Evolutionary conservation across 129 eudicot species (phyloP), one percentile per base, ranked within the genome.

Genomic region (Scalesia atractyloides): DNA sequence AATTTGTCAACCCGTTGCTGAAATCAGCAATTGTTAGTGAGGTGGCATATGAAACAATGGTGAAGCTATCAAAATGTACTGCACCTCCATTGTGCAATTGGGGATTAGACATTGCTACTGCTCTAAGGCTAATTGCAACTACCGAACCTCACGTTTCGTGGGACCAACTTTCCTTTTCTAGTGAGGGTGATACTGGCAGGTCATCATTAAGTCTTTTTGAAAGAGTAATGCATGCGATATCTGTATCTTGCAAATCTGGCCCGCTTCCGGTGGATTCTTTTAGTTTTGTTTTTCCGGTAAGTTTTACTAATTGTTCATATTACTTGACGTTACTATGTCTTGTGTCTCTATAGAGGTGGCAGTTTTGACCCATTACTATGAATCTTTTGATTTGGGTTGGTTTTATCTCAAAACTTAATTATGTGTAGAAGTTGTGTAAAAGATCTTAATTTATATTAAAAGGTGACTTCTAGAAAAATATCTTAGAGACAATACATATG

Each of bases 191-290:
- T 66, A 69, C 72, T 71, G 88, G 79, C 46, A 78, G 69, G 71
- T 84, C 86, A 47, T 65, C 81, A n/a, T 75, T 80, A 66, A 84
- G 95, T 78, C 88, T 91, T 56, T 95, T 95, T 78, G 94, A 85
- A 63, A 84, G 97, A 70, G 84, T 88, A 59, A 82, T 85, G 71
- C 81, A 81, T 66, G 99, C 87, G 17, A 79, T 95, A 71, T 81
- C 89, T 24, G 79, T 86, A 62, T 86, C 99, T 46, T 90, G 95
- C 78, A 95, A 82, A 84, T 72, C 70, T 64, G 96, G 97, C 70
- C 96, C 99, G 20, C 90, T 95, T 73, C 97, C 99, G 7, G 99
- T 95, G 70, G 99, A 95, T 76, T 84, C 99, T 3, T 95, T 95
- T 63, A 85, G 81, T 73, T 91, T 88, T 67, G 54, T 91, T 73